A percentile compares a stretch with the other conserved stretches of the same genome.
Conservation (phyloP, 208 protist genomes). For the Trypanosoma caninum region DNA sequence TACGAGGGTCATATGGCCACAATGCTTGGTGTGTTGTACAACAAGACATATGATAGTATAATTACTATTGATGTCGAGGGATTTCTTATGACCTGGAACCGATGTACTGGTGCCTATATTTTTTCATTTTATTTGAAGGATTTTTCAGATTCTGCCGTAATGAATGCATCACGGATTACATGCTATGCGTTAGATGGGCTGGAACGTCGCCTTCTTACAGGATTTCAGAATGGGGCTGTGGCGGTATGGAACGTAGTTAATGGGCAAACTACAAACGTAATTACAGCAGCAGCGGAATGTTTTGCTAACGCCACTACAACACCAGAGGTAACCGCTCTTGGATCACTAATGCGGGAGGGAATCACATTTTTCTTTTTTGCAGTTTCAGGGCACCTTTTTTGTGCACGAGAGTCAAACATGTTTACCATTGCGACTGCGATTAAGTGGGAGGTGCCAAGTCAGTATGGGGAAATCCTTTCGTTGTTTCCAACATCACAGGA, state of each 20-base stretch:
- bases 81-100: slow-evolving; percentile 75
- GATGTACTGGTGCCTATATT: slow-evolving; percentile 41
- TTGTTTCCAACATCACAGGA: slow-evolving; percentile 56
- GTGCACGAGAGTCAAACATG: slow-evolving; percentile 44
- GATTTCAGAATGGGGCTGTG: slow-evolving; percentile 68
- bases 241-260: slow-evolving; percentile 85
- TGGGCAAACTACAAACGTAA: slow-evolving; percentile 68
- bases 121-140: slow-evolving; percentile 78
- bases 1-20: slow-evolving; percentile 59
- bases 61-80: slow-evolving; percentile 71
- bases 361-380: slow-evolving; percentile 69
- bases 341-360: slow-evolving; percentile 59
- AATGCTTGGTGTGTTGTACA: slow-evolving; percentile 61
- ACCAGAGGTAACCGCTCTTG: slow-evolving; percentile 60
- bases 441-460: slow-evolving; percentile 42
- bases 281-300: slow-evolving; percentile 37
- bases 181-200: slow-evolving; percentile 48
- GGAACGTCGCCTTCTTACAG: slow-evolving; percentile 69
- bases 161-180: slow-evolving; percentile 47
- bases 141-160: slow-evolving; percentile 65
- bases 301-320: slow-evolving; percentile 3
- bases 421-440: slow-evolving; percentile 61
- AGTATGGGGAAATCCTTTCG: slow-evolving; percentile 47
- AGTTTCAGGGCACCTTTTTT: slow-evolving; percentile 40
- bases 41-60: slow-evolving; percentile 57